Percentiles rank a stretch among this genome's conserved stretches.
These are phyloP conservation scores for Adansonia gregorii DNA, from an alignment of 441 rosid species.

Conservation along the genomic window DNA sequence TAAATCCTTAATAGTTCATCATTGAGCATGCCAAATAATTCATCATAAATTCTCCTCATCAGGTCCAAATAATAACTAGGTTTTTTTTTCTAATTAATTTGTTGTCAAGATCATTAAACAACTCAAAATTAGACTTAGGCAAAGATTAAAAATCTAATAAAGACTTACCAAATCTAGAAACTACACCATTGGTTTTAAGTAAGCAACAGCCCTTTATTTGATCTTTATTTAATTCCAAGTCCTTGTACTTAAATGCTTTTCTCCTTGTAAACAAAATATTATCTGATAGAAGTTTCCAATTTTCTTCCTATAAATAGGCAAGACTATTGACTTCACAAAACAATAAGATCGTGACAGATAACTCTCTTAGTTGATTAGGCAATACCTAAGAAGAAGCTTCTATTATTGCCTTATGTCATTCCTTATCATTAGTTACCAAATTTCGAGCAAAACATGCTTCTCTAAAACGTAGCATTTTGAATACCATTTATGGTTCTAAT, in stretches of 20 bases:
- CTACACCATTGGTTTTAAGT: not conserved
- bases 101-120: not conserved
- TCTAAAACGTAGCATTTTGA: too few relatives aligned
- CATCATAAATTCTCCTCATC: too few relatives aligned
- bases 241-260: not conserved
- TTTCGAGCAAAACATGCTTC: not conserved
- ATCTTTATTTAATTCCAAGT: not conserved
- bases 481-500: too few relatives aligned
- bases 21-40: not conserved
- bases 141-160: not conserved
- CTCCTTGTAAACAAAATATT: not conserved
- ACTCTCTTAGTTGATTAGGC: too few relatives aligned
- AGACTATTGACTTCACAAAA: too few relatives aligned
- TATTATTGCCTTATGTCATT: not conserved
- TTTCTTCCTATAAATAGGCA: not conserved
- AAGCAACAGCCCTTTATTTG: not conserved
- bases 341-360: too few relatives aligned
- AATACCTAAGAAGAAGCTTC: too few relatives aligned
- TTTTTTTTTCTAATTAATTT: not conserved
- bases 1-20: not conserved
- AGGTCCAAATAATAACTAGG: not conserved
- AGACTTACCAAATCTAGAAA: not conserved
- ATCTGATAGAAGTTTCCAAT: not conserved
- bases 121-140: not conserved
- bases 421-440: not conserved